These are phyloP conservation scores for Moesziomyces aphidis DNA, from an alignment of 1,284 basidiomycete genomes.

Conservation along the genomic window DNA sequence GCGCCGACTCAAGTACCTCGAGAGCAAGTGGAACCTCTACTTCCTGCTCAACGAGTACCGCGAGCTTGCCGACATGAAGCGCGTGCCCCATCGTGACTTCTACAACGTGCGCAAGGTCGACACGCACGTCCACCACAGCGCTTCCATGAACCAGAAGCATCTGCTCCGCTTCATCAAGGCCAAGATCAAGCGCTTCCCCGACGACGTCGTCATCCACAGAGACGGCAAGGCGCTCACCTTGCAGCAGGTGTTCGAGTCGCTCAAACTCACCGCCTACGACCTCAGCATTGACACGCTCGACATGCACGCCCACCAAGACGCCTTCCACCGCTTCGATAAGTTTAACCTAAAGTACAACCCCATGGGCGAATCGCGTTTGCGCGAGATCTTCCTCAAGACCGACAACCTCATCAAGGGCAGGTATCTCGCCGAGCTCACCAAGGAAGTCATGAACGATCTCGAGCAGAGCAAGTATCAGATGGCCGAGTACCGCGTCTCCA, in stretches of 20 bases:
- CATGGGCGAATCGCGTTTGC: conserved; percentile 90
- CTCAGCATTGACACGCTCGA: conserved; percentile 98
- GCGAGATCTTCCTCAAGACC: conserved; percentile 98
- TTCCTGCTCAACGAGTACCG: conserved; percentile 91
- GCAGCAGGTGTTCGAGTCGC: conserved; percentile 91
- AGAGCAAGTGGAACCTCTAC: conserved; percentile 97
- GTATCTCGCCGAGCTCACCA: conserved; percentile 94
- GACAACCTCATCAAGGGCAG: conserved; percentile 82
- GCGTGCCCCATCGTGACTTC: conserved; percentile 81
- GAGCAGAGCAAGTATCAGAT: conserved; percentile 97
- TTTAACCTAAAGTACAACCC: conserved; percentile 79
- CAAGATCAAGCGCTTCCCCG: conserved; percentile 86
- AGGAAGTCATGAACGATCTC: conserved; percentile 94
- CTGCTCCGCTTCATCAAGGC: conserved; percentile 98
- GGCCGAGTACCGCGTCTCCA: conserved; percentile 91
- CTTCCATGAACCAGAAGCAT: conserved; percentile 99
- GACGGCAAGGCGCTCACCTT: conserved; percentile 91
- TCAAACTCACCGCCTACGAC: conserved; percentile 96
- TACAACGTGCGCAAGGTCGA: conserved; percentile 98
- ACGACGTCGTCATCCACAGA: conserved; percentile 94
- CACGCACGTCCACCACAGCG: conserved; percentile 98
- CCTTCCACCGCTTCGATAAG: conserved; percentile 94
- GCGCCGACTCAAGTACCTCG: conserved; percentile 88
- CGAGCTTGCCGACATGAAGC: conserved; percentile 97
- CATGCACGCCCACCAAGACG: conserved; percentile 98